These are phyloP conservation scores for Saksenaea oblongispora DNA, from an alignment of 371 early-diverging fungal genomes.

Conservation along the genomic window DNA sequence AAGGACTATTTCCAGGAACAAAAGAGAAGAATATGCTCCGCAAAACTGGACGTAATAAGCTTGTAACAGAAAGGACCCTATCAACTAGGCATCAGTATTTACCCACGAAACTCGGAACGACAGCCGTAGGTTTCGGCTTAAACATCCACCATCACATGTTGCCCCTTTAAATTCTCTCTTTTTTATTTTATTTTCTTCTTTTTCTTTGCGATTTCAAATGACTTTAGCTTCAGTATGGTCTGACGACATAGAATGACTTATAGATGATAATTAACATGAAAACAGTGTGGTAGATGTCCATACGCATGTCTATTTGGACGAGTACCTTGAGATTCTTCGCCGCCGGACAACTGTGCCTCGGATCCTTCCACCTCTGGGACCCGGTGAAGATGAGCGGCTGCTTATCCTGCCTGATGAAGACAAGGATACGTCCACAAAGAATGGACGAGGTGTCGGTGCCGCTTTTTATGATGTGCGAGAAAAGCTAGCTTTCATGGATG, in stretches of 20 bases:
- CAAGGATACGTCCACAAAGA: slow-evolving; percentile 17
- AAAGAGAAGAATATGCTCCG: too few relatives aligned
- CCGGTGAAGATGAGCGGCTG: slow-evolving; percentile 21
- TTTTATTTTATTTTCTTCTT: not conserved
- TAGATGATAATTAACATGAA: not conserved
- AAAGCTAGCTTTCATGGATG: slow-evolving; percentile 24
- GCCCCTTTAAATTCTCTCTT: not conserved
- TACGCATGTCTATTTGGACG: slow-evolving; percentile 21
- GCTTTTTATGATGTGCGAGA: slow-evolving; percentile 21
- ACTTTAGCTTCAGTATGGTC: not conserved
- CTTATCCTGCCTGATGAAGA: slow-evolving; percentile 22
- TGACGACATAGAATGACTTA: not conserved
- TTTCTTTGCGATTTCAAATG: not conserved
- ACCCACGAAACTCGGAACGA: too few relatives aligned
- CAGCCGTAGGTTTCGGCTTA: not conserved
- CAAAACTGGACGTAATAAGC: too few relatives aligned
- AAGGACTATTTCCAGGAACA: too few relatives aligned
- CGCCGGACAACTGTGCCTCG: slow-evolving; percentile 13
- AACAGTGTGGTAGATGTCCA: slow-evolving; percentile 19
- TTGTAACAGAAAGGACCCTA: too few relatives aligned
- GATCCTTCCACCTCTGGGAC: slow-evolving; percentile 17
- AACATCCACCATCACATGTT: too few relatives aligned
- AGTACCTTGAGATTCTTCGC: slow-evolving; percentile 24
- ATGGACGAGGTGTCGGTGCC: slow-evolving; percentile 22
- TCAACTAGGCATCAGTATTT: too few relatives aligned